phyloP scores from a whole-genome alignment of 371 early-diverging fungal species.

The Mucor sp. region DNA sequence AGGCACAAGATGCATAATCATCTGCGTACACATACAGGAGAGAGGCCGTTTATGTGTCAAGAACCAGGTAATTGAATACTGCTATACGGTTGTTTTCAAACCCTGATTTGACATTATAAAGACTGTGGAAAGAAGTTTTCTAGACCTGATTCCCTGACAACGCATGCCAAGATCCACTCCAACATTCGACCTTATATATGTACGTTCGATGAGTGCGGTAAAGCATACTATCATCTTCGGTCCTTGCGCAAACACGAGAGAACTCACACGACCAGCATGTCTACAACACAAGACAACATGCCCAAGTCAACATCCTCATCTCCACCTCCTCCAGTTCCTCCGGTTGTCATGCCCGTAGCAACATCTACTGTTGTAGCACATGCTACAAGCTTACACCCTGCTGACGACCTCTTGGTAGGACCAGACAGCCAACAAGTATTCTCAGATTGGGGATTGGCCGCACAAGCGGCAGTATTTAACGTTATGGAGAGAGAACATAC shows the following conservation, averaged over 20 bases:
- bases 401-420: conserved; percentile 3
- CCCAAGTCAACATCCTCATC: neutral
- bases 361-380: conserved; percentile 5
- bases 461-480: conserved; percentile 26
- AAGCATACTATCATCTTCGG: conserved; percentile 72
- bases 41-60: conserved; percentile 56
- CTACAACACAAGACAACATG: neutral
- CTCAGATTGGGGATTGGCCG: conserved; percentile 22
- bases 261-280: conserved; percentile 28
- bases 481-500: conserved; percentile 17
- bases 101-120: conserved; percentile 2
- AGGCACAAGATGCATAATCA: conserved; percentile 85
- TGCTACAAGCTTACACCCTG: conserved; percentile 9
- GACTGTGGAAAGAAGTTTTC: conserved; percentile 80
- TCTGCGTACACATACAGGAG: conserved; percentile 81
- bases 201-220: conserved; percentile 52
- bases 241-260: conserved; percentile 72
- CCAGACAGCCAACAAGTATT: conserved; percentile 14
- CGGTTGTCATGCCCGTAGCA: conserved; percentile 1
- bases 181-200: conserved; percentile 70
- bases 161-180: conserved; percentile 82
- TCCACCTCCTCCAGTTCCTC: conserved; percentile 9
- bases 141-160: conserved; percentile 81
- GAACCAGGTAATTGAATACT: conserved; percentile 19
- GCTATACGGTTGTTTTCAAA: neutral